These are phyloP conservation scores for Cyberlindnera maclurae DNA, from an alignment of 805 yeast genomes.

Conservation along the genomic window DNA sequence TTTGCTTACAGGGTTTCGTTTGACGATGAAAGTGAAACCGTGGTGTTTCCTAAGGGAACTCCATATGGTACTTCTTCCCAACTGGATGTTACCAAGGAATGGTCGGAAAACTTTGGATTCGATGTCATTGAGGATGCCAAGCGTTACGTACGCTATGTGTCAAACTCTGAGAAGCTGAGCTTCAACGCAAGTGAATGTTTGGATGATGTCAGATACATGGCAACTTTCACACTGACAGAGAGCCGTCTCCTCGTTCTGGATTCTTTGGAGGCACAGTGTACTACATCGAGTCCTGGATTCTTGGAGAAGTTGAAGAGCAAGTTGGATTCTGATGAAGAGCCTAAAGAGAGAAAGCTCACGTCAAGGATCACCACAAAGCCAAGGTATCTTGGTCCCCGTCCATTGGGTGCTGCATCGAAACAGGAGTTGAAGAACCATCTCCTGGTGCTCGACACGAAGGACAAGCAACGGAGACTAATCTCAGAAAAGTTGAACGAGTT, in stretches of 20 bases:
- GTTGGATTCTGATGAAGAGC: constrained; percentile 11
- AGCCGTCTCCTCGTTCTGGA: constrained; percentile 45
- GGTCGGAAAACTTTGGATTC: constrained; percentile 28
- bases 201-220: constrained; percentile 30
- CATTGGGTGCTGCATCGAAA: constrained; percentile 43
- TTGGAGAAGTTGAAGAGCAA: constrained; percentile 11
- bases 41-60: constrained; percentile 44
- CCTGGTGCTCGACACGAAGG: constrained; percentile 44
- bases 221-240: constrained; percentile 37
- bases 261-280: constrained; percentile 40
- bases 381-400: constrained; percentile 35
- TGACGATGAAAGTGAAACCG: constrained; percentile 22
- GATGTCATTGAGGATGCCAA: constrained; percentile 27
- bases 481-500: constrained; percentile 60
- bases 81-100: constrained; percentile 31
- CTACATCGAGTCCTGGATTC: constrained; percentile 14
- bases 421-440: constrained; percentile 41
- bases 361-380: constrained; percentile 22
- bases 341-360: constrained; percentile 15
- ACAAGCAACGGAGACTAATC: constrained; percentile 42
- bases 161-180: constrained; percentile 15
- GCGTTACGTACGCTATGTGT: constrained; percentile 20
- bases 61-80: constrained; percentile 27
- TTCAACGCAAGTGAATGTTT: constrained; percentile 33
- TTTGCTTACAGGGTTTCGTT: constrained; percentile 38